Conservation (phyloP, 2,329 filamentous ascomycete genomes). For the Onygenales sp. region DNA sequence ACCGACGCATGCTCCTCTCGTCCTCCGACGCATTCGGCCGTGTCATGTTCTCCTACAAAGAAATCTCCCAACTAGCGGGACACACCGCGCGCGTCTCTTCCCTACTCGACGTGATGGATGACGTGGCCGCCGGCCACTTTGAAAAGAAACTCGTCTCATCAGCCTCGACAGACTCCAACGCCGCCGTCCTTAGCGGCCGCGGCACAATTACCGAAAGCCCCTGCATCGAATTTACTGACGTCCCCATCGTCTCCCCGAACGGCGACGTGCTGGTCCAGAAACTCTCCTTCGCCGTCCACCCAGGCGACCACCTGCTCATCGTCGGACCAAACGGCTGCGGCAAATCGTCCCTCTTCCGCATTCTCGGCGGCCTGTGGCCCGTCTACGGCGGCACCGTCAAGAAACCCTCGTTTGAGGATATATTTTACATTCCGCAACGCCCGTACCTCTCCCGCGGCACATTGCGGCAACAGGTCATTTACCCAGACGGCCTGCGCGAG, state of each 20-base stretch:
- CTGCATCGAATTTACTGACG: slow-evolving; percentile 75
- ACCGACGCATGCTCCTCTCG: slow-evolving; percentile 79
- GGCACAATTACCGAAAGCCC: slow-evolving; percentile 73
- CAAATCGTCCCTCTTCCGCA: slow-evolving; percentile 92
- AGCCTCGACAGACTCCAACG: slow-evolving; percentile 70
- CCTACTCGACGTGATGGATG: slow-evolving; percentile 86
- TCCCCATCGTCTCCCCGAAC: slow-evolving; percentile 94
- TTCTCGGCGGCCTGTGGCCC: slow-evolving; percentile 91
- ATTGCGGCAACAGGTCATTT: slow-evolving; percentile 93
- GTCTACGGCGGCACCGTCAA: slow-evolving; percentile 91
- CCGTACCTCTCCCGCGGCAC: slow-evolving; percentile 87
- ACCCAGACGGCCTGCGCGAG: slow-evolving; percentile 78
- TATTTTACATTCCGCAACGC: slow-evolving; percentile 96
- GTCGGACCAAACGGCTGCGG: slow-evolving; percentile 96
- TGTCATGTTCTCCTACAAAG: slow-evolving; percentile 96
- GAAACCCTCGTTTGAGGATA: slow-evolving; percentile 84
- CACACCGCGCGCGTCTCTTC: slow-evolving; percentile 89
- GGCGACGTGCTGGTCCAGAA: slow-evolving; percentile 82
- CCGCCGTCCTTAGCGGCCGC: slow-evolving; percentile 69
- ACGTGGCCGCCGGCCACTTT: slow-evolving; percentile 81
- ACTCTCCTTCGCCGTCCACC: slow-evolving; percentile 76
- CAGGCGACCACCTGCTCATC: slow-evolving; percentile 84
- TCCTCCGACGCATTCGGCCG: slow-evolving; percentile 93
- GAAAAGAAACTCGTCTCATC: slow-evolving; percentile 95
- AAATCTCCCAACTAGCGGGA: slow-evolving; percentile 89